These are phyloP conservation scores for Pyrus pyrifolia DNA, from an alignment of 306 rosid genomes.

Conservation along the genomic window DNA sequence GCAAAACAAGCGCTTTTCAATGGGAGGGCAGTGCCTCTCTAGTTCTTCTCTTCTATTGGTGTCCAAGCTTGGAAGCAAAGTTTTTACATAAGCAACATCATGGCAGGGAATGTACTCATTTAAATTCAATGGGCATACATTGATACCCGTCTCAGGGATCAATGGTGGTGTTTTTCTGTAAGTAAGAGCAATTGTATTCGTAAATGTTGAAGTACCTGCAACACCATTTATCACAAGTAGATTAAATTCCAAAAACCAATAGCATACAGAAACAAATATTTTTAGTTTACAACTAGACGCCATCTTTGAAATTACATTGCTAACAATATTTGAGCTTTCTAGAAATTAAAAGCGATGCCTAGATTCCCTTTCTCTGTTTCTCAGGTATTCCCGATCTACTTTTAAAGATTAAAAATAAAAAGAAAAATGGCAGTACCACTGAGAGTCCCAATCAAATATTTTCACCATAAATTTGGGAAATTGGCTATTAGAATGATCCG, in stretches of 20 bases:
- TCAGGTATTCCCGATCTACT: background rate
- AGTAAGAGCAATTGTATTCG: slow-evolving; percentile 53
- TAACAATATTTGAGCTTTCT: background rate
- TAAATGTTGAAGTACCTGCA: slow-evolving; percentile 46
- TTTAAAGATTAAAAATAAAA: background rate
- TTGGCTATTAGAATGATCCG: too few relatives aligned
- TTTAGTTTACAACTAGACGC: background rate
- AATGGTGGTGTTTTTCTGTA: slow-evolving; percentile 43
- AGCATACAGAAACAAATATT: slow-evolving; percentile 1
- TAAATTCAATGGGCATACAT: slow-evolving; percentile 73
- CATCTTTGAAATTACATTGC: background rate
- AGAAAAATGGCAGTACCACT: background rate
- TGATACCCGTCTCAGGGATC: slow-evolving; percentile 63
- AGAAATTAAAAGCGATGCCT: background rate
- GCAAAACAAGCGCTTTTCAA: slow-evolving; percentile 73
- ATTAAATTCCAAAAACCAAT: background rate
- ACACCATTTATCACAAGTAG: slow-evolving; percentile 3
- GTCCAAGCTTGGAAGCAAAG: slow-evolving; percentile 51
- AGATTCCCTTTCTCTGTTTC: background rate
- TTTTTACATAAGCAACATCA: slow-evolving; percentile 48
- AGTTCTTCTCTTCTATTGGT: slow-evolving; percentile 66
- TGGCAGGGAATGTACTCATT: slow-evolving; percentile 89
- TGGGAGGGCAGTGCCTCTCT: slow-evolving; percentile 90
- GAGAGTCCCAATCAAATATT: background rate
- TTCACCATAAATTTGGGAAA: background rate